Evolutionary conservation across 495 filamentous ascomycete genomes (phyloP), one percentile per base, ranked within the genome.

Genomic region (Terfezia claveryi): DNA sequence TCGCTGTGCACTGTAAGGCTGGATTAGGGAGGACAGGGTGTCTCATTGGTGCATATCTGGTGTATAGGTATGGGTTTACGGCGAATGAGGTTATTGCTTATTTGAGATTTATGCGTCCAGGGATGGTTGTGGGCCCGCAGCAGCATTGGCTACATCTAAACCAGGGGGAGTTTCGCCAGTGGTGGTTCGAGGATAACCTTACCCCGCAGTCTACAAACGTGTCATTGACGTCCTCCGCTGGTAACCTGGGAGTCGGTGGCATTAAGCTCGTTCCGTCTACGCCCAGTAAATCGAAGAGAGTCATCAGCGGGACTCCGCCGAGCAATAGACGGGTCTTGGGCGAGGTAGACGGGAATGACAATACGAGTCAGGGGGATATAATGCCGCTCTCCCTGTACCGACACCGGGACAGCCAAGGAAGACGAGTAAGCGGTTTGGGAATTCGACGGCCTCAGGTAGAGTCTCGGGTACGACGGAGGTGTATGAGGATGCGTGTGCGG

Each of bases 111-210:
- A 99, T 96, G 91, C 80, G 91, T 37, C 91, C 91, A 0, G 91
- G 91, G 20, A 99, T 99, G 91, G 91, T 99, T 2, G 91, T 99
- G 37, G 91, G 91, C 0, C 91, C 91, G n/a, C 91, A 99, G 63
- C 91, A 99, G 68, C 91, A 99, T 67, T 99, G 91, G 91, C 75
- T 99, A 16, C 91, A 96, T 65, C 79, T 96, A 55, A 94, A 99
- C 72, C 91, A 99, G 70, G 82, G 82, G 11, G 77, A 81, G 20
- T 99, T 99, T 79, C 80, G 91, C 11, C 86, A 96, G 64, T 99
- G 91, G 91, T 99, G 87, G 87, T 79, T 83, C 53, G 89, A 94
- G 66, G 91, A 96, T 69, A 77, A 77, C 36, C 74, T 93, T 64
- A 85, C 79, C 68, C 70, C 74, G 36, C 64, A 64, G 10, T 67